These are phyloP conservation scores for Hymenoscyphus occultus DNA, from an alignment of 2,329 filamentous ascomycete species.

Conservation along the genomic window DNA sequence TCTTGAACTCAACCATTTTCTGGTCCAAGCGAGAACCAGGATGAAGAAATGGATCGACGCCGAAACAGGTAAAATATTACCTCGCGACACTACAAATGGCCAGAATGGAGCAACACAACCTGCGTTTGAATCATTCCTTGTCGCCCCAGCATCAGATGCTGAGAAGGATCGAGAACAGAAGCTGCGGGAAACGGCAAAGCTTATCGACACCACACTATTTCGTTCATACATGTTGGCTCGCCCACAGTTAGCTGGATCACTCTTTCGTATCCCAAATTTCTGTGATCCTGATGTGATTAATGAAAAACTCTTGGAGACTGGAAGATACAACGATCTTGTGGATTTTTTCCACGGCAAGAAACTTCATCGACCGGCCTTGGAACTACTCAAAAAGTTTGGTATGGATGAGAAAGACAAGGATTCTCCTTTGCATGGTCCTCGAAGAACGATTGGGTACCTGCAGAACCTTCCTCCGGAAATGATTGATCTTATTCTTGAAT, in stretches of 20 bases:
- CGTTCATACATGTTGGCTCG: constrained; percentile 91
- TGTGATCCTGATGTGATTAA: constrained; percentile 95
- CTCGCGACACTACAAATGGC: constrained; percentile 29
- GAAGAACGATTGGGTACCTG: constrained; percentile 83
- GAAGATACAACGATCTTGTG: constrained; percentile 89
- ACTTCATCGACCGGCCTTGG: constrained; percentile 81
- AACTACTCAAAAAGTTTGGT: constrained; percentile 79
- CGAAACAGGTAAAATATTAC: constrained; percentile 59
- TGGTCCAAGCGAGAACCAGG: constrained; percentile 76
- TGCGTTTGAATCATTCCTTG: constrained; percentile 55
- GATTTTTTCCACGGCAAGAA: constrained; percentile 97
- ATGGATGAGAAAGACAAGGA: constrained; percentile 51
- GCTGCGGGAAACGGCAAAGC: constrained; percentile 70
- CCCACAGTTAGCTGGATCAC: constrained; percentile 77
- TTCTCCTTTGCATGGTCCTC: constrained; percentile 69
- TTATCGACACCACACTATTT: constrained; percentile 94
- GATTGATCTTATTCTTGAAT: constrained; percentile 88
- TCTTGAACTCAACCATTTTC: constrained; percentile 78
- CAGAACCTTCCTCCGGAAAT: constrained; percentile 82
- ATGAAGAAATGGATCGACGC: constrained; percentile 62
- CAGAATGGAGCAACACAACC: constrained; percentile 45
- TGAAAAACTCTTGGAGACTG: constrained; percentile 83
- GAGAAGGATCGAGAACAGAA: constrained; percentile 64
- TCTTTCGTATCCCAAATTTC: constrained; percentile 96
- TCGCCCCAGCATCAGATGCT: constrained; percentile 39